Conservation (phyloP, 2,329 filamentous ascomycete genomes). For the Aaosphaeria pasadenensis region DNA sequence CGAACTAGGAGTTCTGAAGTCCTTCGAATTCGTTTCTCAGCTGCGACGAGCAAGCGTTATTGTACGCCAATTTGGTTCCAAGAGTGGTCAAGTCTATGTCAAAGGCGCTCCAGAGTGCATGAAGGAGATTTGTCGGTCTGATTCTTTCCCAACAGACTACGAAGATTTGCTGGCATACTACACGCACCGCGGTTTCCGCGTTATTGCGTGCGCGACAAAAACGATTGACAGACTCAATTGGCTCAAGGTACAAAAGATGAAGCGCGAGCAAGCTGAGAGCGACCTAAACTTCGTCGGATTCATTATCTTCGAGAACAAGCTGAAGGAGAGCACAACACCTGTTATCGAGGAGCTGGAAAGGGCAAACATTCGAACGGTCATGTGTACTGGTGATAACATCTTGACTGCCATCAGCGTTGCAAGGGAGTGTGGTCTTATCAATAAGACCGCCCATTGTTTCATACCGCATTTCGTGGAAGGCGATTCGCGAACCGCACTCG, state of each 20-base stretch:
- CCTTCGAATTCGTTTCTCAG: slow-evolving; percentile 93
- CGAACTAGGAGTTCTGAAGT: slow-evolving; percentile 85
- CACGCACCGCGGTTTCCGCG: slow-evolving; percentile 92
- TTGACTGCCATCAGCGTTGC: slow-evolving; percentile 95
- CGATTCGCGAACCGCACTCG: slow-evolving; percentile 69
- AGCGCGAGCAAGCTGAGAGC: slow-evolving; percentile 77
- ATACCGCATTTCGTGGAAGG: slow-evolving; percentile 84
- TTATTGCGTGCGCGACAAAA: slow-evolving; percentile 92
- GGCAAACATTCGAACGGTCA: slow-evolving; percentile 83
- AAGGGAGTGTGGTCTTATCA: slow-evolving; percentile 80
- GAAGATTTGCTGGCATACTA: slow-evolving; percentile 87
- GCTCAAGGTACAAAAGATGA: slow-evolving; percentile 95
- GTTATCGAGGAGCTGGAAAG: slow-evolving; percentile 79
- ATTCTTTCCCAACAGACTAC: slow-evolving; percentile 84
- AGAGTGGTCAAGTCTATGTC: slow-evolving; percentile 83
- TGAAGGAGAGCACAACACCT: slow-evolving; percentile 80
- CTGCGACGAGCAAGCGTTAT: slow-evolving; percentile 89
- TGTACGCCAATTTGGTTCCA: slow-evolving; percentile 81
- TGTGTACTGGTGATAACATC: slow-evolving; percentile 99
- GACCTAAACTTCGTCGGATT: slow-evolving; percentile 88
- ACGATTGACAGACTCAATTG: slow-evolving; percentile 84
- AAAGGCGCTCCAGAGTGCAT: slow-evolving; percentile 97
- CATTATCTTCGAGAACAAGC: slow-evolving; percentile 98
- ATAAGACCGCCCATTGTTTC: slow-evolving; percentile 82
- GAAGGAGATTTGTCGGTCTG: slow-evolving; percentile 82